Evolutionary conservation across 805 yeast genomes (phyloP).

Genomic region (Yamadazyma takamatsuzukensis): DNA sequence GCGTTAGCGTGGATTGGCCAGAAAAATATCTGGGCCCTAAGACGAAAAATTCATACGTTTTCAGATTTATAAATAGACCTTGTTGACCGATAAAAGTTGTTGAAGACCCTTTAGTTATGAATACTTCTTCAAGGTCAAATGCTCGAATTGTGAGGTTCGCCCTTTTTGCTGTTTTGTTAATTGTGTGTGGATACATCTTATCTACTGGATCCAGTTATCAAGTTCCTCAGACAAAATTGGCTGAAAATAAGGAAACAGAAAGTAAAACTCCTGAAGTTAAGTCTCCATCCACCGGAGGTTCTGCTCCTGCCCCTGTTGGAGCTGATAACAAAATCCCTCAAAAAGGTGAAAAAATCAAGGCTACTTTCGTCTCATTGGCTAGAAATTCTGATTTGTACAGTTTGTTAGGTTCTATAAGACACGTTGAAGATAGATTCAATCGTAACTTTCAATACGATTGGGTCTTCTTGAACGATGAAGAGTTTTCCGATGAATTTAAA

Average conservation of each 20-base stretch:
- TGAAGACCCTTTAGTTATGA: too few species aligned
- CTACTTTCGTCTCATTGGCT: slow-evolving; percentile 78
- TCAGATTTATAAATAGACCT: too few species aligned
- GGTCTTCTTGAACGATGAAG: slow-evolving; percentile 90
- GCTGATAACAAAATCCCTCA: slow-evolving; percentile 17
- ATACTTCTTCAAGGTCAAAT: slow-evolving; percentile 27
- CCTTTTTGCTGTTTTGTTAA: slow-evolving; percentile 32
- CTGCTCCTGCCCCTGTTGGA: too few species aligned
- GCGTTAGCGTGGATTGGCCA: too few species aligned
- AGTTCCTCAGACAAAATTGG: slow-evolving; percentile 6
- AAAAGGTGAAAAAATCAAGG: slow-evolving; percentile 53
- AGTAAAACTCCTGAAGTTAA: slow-evolving; percentile 1
- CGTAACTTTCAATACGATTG: slow-evolving; percentile 80
- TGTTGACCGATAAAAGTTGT: too few species aligned
- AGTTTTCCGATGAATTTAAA: slow-evolving; percentile 78
- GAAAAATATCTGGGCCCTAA: neutral
- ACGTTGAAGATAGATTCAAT: slow-evolving; percentile 89
- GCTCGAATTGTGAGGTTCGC: slow-evolving; percentile 38
- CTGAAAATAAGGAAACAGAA: too few species aligned
- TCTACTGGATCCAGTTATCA: slow-evolving; percentile 32
- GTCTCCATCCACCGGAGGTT: neutral
- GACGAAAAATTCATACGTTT: slow-evolving; percentile 4
- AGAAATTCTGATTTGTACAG: slow-evolving; percentile 69
- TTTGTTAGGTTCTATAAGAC: slow-evolving; percentile 61
- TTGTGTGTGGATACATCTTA: slow-evolving; percentile 34